Base-by-base conservation (phyloP, 805 yeast genomes). In the Scheffersomyces amazonensis region DNA sequence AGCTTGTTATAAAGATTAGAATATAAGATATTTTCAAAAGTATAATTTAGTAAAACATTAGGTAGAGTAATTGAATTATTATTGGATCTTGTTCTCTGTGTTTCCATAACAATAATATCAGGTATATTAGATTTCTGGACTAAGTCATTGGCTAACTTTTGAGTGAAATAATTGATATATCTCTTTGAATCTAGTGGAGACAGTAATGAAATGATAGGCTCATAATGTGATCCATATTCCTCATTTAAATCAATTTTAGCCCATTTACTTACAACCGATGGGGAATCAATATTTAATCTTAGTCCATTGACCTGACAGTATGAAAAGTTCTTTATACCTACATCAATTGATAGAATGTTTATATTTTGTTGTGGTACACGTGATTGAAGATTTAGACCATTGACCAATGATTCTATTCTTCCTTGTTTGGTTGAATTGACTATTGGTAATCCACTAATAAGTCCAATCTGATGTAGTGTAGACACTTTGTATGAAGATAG, bases 281-380 rank as follows among this genome's bases (percentile, higher is more conserved):
- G 40, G 5, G 16, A 7, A 6, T 21, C 22, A 4, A 30, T 11
- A 19, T 35, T 18, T 10, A 47, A 15, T 16, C 20, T 16, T 22
- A 28, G 6, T 19, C 34, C 11, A 24, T 19, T 35, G 32, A 47
- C 31, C 37, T 56, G 50, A 47, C 73, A 66, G 40, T 58, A 66
- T 7, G 71, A 57, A 42, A 69, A 66, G 51, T 69, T 67, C 48
- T 66, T 66, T 39, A 68, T 43, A 5, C 75, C 75, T 10, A 69
- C 57, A 41, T 69, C 75, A 7, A 69, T 52, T 17, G 70, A 53
- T 3, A 65, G 39, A 13, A 27, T 13, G 15, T 15, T 27, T 13
- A 27, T 7, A 13, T n/a, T 27, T 12, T 15, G n/a, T 13, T 27
- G 6, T 4, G 30, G 16, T 27, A 27, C 5, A 5, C 12, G 17